Evolutionary conservation across 2,329 filamentous ascomycete species (phyloP).

Genomic region (Botrytis squamosa): DNA sequence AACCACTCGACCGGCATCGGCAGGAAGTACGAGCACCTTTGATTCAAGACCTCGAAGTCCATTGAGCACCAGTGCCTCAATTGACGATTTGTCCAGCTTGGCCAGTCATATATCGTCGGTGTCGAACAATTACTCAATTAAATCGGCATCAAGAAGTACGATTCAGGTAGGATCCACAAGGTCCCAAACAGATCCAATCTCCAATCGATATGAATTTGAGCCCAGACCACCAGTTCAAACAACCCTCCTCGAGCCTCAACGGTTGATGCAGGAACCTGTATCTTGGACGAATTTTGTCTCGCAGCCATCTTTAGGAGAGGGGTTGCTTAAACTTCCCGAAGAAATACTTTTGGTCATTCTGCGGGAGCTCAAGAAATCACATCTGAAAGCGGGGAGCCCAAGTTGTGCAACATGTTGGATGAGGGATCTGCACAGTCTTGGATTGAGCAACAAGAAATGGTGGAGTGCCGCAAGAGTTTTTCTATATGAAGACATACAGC

Average conservation of each 20-base stretch:
- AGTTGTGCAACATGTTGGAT: constrained; percentile 66
- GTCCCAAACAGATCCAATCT: constrained; percentile 24
- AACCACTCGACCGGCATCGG: constrained; percentile 25
- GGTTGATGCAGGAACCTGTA: constrained; percentile 23
- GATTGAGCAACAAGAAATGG: constrained; percentile 52
- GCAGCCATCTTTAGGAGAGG: constrained; percentile 45
- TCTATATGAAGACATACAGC: constrained; percentile 55
- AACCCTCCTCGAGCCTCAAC: constrained; percentile 11
- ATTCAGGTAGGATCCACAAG: constrained; percentile 27
- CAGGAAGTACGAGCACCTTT: constrained; percentile 29
- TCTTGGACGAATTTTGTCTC: constrained; percentile 21
- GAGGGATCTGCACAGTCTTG: constrained; percentile 56
- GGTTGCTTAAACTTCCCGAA: constrained; percentile 56
- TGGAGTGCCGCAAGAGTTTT: constrained; percentile 46
- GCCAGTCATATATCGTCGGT: constrained; percentile 31
- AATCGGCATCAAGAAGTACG: constrained; percentile 19
- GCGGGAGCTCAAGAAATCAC: constrained; percentile 51
- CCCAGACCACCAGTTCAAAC: constrained; percentile 18
- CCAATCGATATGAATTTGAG: constrained; percentile 25
- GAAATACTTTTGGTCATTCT: constrained; percentile 60
- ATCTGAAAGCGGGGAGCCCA: constrained; percentile 48
- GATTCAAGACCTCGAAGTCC: constrained; percentile 35
- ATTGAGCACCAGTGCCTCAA: constrained; percentile 33
- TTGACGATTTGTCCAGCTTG: constrained; percentile 30
- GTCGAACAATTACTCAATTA: background rate